phyloP scores from a whole-genome alignment of 2,329 filamentous ascomycete species.

The Cladosporium halotolerans region DNA sequence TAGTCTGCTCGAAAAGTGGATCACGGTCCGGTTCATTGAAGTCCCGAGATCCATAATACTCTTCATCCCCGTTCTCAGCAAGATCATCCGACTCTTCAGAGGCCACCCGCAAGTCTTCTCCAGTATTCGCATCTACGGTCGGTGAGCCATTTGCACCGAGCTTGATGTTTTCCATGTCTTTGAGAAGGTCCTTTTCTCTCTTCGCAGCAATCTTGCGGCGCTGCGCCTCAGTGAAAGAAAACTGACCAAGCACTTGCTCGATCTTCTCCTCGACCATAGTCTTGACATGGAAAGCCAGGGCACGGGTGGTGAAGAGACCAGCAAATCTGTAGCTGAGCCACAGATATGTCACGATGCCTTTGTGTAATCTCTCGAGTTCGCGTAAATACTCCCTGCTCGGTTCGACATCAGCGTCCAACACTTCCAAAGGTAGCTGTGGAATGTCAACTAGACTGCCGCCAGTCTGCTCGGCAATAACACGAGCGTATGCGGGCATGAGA shows the following conservation, averaged over 20 bases:
- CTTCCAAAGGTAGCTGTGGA: conserved; percentile 61
- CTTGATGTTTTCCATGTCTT: conserved; percentile 11
- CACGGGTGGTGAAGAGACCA: conserved; percentile 69
- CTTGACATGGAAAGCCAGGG: conserved; percentile 74
- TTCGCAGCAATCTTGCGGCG: conserved; percentile 22
- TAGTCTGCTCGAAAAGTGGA: conserved; percentile 16
- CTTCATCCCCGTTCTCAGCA: conserved; percentile 8
- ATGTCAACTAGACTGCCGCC: conserved; percentile 68
- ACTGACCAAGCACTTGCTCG: conserved; percentile 53
- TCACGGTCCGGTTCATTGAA: not conserved
- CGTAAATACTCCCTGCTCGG: conserved; percentile 53
- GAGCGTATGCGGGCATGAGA: conserved; percentile 60
- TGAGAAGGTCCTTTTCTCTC: conserved; percentile 24
- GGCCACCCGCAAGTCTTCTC: not conserved
- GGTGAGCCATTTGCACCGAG: not conserved
- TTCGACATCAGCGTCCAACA: conserved; percentile 55
- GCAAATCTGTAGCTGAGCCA: conserved; percentile 90
- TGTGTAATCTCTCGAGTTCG: conserved; percentile 71
- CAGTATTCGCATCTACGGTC: not conserved
- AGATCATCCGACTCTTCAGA: not conserved
- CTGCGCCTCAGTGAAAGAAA: conserved; percentile 40
- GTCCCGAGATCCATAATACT: too few species aligned
- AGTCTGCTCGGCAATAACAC: conserved; percentile 60
- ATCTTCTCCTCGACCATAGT: conserved; percentile 70
- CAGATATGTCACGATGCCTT: conserved; percentile 74